A percentile compares a stretch with the other conserved stretches of the same genome.
Conservation (phyloP, 192 early-diverging fungal species). For the Dissophora ornata region DNA sequence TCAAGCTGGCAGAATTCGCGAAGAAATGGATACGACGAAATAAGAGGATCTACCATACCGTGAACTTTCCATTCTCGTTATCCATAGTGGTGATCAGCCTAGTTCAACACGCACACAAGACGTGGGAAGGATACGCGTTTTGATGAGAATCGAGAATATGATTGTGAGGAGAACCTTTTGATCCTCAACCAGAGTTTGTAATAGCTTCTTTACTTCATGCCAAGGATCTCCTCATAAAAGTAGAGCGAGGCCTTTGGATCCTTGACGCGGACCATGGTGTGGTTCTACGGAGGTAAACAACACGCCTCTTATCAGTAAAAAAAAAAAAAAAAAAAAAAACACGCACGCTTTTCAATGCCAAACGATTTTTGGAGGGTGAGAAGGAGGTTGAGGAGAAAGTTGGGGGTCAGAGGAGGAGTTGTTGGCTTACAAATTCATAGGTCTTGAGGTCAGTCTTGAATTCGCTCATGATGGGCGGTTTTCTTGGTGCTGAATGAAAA, state of each 20-base stretch:
- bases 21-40: neutral
- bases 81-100: conserved; percentile 63
- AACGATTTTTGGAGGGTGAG: neutral
- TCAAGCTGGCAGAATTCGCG: too few species aligned
- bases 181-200: too few species aligned
- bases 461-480: conserved; percentile 36
- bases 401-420: too few species aligned
- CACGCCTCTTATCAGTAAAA: neutral
- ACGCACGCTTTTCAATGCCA: neutral
- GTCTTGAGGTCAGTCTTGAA: conserved; percentile 50
- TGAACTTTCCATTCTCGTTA: conserved; percentile 60
- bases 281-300: conserved; percentile 64
- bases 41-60: conserved; percentile 27
- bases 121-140: neutral
- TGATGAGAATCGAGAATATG: neutral
- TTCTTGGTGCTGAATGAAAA: too few species aligned
- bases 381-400: neutral
- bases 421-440: conserved; percentile 48
- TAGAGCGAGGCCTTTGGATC: conserved; percentile 79
- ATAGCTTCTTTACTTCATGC: too few species aligned
- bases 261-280: conserved; percentile 90
- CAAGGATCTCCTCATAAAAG: conserved; percentile 81
- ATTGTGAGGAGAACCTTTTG: too few species aligned
- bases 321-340: neutral
- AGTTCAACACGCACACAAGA: neutral